These are phyloP conservation scores for Mycosphaerella sp. DNA, from an alignment of 2,329 filamentous ascomycete species.

Conservation along the genomic window DNA sequence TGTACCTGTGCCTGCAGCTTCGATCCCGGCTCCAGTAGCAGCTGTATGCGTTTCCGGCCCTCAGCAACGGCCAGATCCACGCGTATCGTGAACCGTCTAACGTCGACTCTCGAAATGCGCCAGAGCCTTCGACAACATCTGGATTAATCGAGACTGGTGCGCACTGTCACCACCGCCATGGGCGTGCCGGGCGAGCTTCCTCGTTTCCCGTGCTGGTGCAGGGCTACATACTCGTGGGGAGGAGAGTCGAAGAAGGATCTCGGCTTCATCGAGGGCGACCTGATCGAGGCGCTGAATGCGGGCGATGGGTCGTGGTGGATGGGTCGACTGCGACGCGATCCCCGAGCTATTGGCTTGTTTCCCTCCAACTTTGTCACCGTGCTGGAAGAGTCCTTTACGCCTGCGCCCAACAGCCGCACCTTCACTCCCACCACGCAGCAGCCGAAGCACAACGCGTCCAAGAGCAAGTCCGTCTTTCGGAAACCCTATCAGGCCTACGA, in stretches of 20 bases:
- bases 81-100: slow-evolving; percentile 1
- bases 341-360: slow-evolving; percentile 84
- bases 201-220: slow-evolving; percentile 38
- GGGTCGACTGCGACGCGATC: slow-evolving; percentile 80
- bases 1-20: too few relatives aligned
- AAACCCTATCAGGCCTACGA: slow-evolving; percentile 61
- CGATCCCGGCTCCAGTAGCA: too few relatives aligned
- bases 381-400: slow-evolving; percentile 76
- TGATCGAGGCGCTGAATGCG: slow-evolving; percentile 97
- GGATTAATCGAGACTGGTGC: not conserved
- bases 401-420: slow-evolving; percentile 55
- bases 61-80: slow-evolving; percentile 8
- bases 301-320: slow-evolving; percentile 99
- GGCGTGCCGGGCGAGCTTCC: slow-evolving; percentile 19
- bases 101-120: slow-evolving; percentile 7
- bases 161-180: slow-evolving; percentile 8
- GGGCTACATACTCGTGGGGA: slow-evolving; percentile 38
- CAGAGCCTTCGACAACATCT: slow-evolving; percentile 1
- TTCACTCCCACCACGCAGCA: slow-evolving; percentile 45
- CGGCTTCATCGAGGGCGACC: slow-evolving; percentile 92
- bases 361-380: slow-evolving; percentile 97
- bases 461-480: slow-evolving; percentile 52
- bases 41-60: not conserved
- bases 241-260: slow-evolving; percentile 76
- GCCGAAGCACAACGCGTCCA: slow-evolving; percentile 47